Evolutionary conservation across 2,329 filamentous ascomycete genomes (phyloP).

Genomic region (Hirsutella minnesotensis): DNA sequence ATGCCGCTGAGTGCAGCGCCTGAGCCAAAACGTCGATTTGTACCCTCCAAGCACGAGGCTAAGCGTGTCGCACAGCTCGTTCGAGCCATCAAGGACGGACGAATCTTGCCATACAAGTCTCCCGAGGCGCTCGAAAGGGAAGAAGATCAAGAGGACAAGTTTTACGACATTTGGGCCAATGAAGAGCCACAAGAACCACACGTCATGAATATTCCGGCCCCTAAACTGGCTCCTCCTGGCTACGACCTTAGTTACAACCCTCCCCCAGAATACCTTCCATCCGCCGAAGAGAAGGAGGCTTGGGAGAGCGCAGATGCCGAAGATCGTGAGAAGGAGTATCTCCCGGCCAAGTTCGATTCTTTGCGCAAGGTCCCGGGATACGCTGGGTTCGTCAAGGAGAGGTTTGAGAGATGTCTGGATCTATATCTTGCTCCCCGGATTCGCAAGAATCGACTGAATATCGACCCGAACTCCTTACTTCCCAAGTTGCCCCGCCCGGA

Average conservation of each 20-base stretch:
- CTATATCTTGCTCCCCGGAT: constrained; percentile 89
- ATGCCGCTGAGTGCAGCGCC: constrained; percentile 94
- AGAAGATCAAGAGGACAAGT: constrained; percentile 57
- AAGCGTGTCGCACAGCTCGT: constrained; percentile 97
- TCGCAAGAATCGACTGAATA: constrained; percentile 87
- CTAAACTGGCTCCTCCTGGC: constrained; percentile 83
- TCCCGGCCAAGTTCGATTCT: constrained; percentile 72
- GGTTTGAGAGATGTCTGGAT: constrained; percentile 90
- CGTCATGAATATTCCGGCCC: constrained; percentile 88
- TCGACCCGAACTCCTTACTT: constrained; percentile 84
- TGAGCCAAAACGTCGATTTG: constrained; percentile 88
- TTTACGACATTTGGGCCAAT: constrained; percentile 92
- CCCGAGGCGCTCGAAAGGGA: constrained; percentile 55
- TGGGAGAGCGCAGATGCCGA: constrained; percentile 86
- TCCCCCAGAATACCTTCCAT: constrained; percentile 84
- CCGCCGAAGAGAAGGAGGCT: constrained; percentile 66
- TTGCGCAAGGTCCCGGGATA: constrained; percentile 89
- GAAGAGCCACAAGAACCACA: constrained; percentile 74
- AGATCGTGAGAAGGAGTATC: constrained; percentile 78
- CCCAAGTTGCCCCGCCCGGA: constrained; percentile 89
- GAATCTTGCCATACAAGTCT: constrained; percentile 82
- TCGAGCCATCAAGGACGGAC: constrained; percentile 84
- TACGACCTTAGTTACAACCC: constrained; percentile 97
- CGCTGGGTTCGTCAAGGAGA: constrained; percentile 81
- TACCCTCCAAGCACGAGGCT: constrained; percentile 93